Evolutionary conservation across 2,329 filamentous ascomycete species (phyloP).

Genomic region (Stachybotrys chlorohalonatus): DNA sequence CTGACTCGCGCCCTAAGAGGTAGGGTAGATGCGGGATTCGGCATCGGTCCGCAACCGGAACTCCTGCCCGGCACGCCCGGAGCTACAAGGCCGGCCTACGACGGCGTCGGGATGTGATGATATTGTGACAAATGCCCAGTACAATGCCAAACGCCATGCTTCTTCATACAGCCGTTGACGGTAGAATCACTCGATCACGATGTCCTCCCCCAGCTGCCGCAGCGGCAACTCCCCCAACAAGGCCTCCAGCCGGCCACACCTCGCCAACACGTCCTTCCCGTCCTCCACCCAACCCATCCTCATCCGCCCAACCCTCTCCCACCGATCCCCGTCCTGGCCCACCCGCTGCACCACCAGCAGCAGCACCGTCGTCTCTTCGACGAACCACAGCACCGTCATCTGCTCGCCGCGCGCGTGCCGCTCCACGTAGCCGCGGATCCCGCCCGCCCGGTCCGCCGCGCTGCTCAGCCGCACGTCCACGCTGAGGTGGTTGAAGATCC

Average conservation of each 20-base stretch:
- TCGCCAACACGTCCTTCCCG: slow-evolving; percentile 18
- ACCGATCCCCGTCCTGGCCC: slow-evolving; percentile 5
- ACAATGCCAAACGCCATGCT: too few species aligned
- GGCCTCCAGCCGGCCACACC: slow-evolving; percentile 19
- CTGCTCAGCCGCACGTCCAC: slow-evolving; percentile 23
- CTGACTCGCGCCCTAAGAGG: too few species aligned
- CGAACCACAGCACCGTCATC: slow-evolving; percentile 26
- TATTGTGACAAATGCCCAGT: too few species aligned
- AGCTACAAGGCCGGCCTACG: neutral
- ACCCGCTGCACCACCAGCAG: slow-evolving; percentile 21
- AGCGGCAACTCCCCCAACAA: slow-evolving; percentile 22
- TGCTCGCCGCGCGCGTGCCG: slow-evolving; percentile 23
- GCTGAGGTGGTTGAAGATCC: slow-evolving; percentile 25
- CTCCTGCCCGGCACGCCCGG: too few species aligned
- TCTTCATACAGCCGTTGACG: too few species aligned
- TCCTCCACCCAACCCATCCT: slow-evolving; percentile 24
- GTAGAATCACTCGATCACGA: slow-evolving; percentile 18
- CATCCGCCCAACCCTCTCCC: slow-evolving; percentile 25
- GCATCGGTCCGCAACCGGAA: neutral
- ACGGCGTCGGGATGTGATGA: too few species aligned
- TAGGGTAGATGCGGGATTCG: too few species aligned
- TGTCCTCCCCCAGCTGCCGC: slow-evolving; percentile 20
- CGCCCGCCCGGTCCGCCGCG: slow-evolving; percentile 9
- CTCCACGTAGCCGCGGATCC: slow-evolving; percentile 23
- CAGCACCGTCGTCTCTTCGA: slow-evolving; percentile 23